Base-by-base conservation (phyloP, 306 rosid species). In the Fragaria vesca region DNA sequence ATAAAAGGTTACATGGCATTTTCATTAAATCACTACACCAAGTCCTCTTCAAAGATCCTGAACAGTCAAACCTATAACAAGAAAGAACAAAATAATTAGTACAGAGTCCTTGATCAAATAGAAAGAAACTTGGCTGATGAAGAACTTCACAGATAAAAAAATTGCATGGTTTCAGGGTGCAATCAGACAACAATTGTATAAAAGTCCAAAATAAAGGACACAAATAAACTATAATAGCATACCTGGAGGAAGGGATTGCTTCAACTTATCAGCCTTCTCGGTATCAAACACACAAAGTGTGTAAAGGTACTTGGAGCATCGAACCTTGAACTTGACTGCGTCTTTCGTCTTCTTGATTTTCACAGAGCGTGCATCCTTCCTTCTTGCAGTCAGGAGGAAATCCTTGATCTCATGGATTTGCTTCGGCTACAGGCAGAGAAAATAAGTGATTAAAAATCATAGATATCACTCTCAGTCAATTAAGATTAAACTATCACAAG, bases 201-300 rank as follows among this genome's bases (percentile, higher is more conserved):
- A 8, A 12, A 68, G 17, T 8, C 1, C 38, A 9, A 48, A 21
- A 60, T 47, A 42, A 52, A 6, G 16, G 58, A 15, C 18, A 55
- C 18, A 45, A 18, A 51, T 17, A 51, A 52, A 52, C 60, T 6
- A 16, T 15, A 46, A 60, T 1, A 15, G 18, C 17, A 57, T 70
- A 81, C 90, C 87, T 69, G 85, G 90, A 45, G 90, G 86, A 79
- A 86, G 90, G 63, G 90, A 86, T 34, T 86, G 87, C 84, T 83
- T 86, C 85, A 86, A 76, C 82, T 86, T 86, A 26, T 81, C 87
- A 26, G 90, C 90, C 76, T 86, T 86, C 86, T 86, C 87, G 0
- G 80, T 2, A 65, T 86, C 90, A 36, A 83, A 78, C 38, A 86
- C 90, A 50, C 90, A 86, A 2, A 83, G 90, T 1, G 90, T 86